Percentiles rank a stretch among this genome's conserved stretches.
Conservation (phyloP, 1,284 basidiomycete species). For the Kalmanozyma brasiliensis region DNA sequence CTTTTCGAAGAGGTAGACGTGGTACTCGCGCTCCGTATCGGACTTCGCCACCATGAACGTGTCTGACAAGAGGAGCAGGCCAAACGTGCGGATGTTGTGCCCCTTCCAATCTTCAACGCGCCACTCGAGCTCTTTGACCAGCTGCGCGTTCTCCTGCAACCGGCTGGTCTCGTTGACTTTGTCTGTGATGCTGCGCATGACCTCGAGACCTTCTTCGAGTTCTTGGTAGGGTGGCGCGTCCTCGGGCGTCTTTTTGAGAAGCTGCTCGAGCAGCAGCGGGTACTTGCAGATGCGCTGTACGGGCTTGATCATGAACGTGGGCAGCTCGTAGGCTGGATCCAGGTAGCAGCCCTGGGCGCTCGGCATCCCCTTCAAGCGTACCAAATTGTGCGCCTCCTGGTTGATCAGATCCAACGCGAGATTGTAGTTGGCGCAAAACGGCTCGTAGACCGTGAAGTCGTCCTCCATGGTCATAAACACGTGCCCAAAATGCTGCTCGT, state of each 20-base stretch:
- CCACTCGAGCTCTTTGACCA: slow-evolving; percentile 85
- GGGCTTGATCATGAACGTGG: slow-evolving; percentile 82
- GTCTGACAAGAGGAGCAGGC: slow-evolving; percentile 90
- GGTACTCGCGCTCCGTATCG: slow-evolving; percentile 95
- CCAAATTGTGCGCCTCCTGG: slow-evolving; percentile 54
- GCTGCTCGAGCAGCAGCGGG: slow-evolving; percentile 73
- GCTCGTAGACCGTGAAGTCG: slow-evolving; percentile 78
- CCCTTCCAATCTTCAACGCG: slow-evolving; percentile 99
- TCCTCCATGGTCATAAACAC: slow-evolving; percentile 80
- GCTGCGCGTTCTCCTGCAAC: slow-evolving; percentile 80
- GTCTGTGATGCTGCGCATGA: slow-evolving; percentile 91
- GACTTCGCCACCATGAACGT: slow-evolving; percentile 95
- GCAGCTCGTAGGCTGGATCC: slow-evolving; percentile 77
- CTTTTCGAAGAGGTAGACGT: slow-evolving; percentile 98
- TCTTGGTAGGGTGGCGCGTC: slow-evolving; percentile 74
- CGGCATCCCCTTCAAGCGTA: slow-evolving; percentile 54
- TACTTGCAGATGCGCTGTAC: slow-evolving; percentile 83
- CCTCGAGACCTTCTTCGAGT: slow-evolving; percentile 82
- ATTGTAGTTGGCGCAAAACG: slow-evolving; percentile 87
- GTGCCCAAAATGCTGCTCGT: slow-evolving; percentile 74
- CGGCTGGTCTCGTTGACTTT: slow-evolving; percentile 96
- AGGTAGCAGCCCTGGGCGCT: slow-evolving; percentile 65
- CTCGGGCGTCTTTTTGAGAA: slow-evolving; percentile 74
- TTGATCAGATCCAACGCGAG: slow-evolving; percentile 83
- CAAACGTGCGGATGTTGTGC: slow-evolving; percentile 92